These are phyloP conservation scores for Pythium biforme DNA, from an alignment of 352 stramenopile genomes.

Conservation along the genomic window DNA sequence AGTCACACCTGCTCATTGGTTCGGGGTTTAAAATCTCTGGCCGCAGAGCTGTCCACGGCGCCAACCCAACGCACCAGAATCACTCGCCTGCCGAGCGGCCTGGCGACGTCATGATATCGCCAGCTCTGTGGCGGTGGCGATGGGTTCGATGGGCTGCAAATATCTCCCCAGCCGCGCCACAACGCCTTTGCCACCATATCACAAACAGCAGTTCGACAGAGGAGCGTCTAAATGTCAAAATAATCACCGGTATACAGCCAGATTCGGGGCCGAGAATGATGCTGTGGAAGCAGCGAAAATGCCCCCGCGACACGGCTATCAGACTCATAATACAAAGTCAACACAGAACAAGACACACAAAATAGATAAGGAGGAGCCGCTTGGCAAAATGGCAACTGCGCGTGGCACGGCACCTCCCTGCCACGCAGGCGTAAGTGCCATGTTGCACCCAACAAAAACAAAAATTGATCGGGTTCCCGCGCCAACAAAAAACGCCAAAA, in stretches of 20 bases:
- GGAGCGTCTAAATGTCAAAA: too few relatives aligned
- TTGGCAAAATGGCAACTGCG: neutral
- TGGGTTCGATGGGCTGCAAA: neutral
- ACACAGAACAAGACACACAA: constrained; percentile 3
- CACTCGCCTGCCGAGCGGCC: neutral
- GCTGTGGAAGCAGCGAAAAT: neutral
- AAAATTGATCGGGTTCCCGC: too few relatives aligned
- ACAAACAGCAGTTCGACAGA: too few relatives aligned
- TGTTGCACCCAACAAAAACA: neutral
- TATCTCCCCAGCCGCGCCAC: neutral
- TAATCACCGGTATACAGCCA: too few relatives aligned
- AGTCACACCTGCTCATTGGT: constrained; percentile 23
- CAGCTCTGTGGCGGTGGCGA: neutral
- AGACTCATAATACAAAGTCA: neutral
- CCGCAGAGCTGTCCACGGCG: neutral
- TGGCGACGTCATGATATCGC: neutral
- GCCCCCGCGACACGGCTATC: too few relatives aligned
- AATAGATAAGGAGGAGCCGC: neutral
- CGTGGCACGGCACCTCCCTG: too few relatives aligned
- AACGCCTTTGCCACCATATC: too few relatives aligned
- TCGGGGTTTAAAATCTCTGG: constrained; percentile 6
- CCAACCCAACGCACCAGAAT: neutral
- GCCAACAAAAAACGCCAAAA: too few relatives aligned
- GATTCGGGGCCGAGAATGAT: too few relatives aligned
- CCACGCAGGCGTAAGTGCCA: neutral